These are phyloP conservation scores for Amoeboaphelidium protococcarum DNA, from an alignment of 371 early-diverging fungal genomes.

Conservation along the genomic window DNA sequence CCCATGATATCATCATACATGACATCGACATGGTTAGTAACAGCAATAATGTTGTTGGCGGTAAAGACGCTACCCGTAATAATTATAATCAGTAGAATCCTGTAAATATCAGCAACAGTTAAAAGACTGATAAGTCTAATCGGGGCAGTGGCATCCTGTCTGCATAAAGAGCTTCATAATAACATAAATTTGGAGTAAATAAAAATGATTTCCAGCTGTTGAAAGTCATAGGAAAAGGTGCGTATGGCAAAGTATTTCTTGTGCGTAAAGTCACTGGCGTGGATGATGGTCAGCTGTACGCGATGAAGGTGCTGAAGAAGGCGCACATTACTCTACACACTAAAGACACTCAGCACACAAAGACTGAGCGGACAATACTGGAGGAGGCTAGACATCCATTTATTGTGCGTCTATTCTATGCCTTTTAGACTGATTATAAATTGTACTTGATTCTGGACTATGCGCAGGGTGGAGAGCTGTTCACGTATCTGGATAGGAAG, in stretches of 20 bases:
- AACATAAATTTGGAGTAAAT: no score
- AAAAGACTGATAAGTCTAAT: no score
- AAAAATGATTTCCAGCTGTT: constrained; percentile 18
- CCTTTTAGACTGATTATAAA: constrained; percentile 50
- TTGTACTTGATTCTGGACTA: constrained; percentile 25
- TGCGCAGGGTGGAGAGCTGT: constrained; percentile 16
- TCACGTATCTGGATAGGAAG: constrained; percentile 11
- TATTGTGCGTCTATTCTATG: constrained; percentile 80
- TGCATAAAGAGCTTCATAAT: no score
- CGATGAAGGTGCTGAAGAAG: constrained; percentile 81
- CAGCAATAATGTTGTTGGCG: no score
- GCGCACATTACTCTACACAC: constrained; percentile 43
- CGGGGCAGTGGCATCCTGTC: no score
- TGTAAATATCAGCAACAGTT: no score
- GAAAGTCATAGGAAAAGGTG: constrained; percentile 20
- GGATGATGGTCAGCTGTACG: constrained; percentile 22
- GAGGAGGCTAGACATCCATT: constrained; percentile 65
- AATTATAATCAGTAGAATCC: no score
- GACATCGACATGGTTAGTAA: no score
- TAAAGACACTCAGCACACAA: constrained; percentile 36
- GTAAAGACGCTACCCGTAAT: no score
- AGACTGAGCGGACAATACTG: constrained; percentile 42
- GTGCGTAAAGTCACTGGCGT: constrained; percentile 30
- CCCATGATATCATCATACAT: no score
- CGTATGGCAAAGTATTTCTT: constrained; percentile 26